phyloP scores from a whole-genome alignment of 371 early-diverging fungal species.

The Nematocida sp. region DNA sequence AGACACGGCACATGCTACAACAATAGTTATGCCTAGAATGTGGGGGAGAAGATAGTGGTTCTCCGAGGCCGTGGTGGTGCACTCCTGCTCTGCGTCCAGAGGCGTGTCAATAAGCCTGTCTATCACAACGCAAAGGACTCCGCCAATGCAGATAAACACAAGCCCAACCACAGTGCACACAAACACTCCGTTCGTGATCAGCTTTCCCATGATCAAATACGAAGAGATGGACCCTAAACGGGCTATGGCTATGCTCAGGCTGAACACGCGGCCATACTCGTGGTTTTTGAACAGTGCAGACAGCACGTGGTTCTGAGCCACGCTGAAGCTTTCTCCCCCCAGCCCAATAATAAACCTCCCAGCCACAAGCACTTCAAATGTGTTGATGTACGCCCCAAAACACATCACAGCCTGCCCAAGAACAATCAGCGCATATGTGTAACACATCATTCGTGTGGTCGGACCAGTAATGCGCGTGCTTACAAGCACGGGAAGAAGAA shows the following conservation, averaged over 20 bases:
- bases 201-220: slow-evolving; percentile 65
- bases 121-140: neutral
- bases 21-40: slow-evolving; percentile 48
- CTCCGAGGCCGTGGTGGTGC: neutral
- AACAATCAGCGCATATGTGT: slow-evolving; percentile 66
- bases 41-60: slow-evolving; percentile 51
- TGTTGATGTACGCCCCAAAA: slow-evolving; percentile 65
- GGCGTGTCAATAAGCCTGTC: neutral
- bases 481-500: slow-evolving; percentile 69
- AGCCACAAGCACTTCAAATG: slow-evolving; percentile 66
- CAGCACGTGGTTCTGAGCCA: slow-evolving; percentile 67
- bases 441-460: slow-evolving; percentile 62
- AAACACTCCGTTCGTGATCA: slow-evolving; percentile 58
- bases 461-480: slow-evolving; percentile 66
- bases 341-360: slow-evolving; percentile 70
- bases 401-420: slow-evolving; percentile 68
- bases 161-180: slow-evolving; percentile 28
- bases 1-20: slow-evolving; percentile 56
- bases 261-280: slow-evolving; percentile 68
- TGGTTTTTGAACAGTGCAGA: slow-evolving; percentile 66
- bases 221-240: slow-evolving; percentile 68
- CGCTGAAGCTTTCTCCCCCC: slow-evolving; percentile 70
- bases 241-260: slow-evolving; percentile 67
- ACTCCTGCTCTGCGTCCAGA: neutral
- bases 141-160: slow-evolving; percentile 33